Percentiles rank a stretch among this genome's conserved stretches.
Evolutionary conservation across 441 rosid species (phyloP).

Genomic region (Isatis lusitanica): DNA sequence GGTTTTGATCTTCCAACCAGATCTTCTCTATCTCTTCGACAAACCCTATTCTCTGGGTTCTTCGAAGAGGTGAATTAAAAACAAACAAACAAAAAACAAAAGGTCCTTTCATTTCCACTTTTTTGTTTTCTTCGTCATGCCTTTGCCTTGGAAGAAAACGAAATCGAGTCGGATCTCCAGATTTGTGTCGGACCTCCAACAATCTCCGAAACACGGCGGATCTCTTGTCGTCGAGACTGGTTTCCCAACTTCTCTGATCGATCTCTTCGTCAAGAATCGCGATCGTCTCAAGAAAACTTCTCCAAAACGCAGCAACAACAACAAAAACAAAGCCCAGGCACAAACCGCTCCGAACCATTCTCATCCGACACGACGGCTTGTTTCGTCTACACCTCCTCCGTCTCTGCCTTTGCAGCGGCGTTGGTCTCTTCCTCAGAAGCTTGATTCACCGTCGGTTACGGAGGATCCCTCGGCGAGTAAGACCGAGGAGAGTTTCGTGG

Average conservation of each 20-base stretch:
- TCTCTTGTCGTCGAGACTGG: constrained; percentile 87
- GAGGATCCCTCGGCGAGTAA: constrained; percentile 4
- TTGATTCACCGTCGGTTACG: background rate
- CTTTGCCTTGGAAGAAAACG: constrained; percentile 73
- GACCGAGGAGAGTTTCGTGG: background rate
- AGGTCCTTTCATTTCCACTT: background rate
- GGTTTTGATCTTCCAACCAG: constrained; percentile 22
- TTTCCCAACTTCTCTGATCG: constrained; percentile 86
- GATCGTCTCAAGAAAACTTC: constrained; percentile 61
- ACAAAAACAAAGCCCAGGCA: background rate
- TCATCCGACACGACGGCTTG: constrained; percentile 11
- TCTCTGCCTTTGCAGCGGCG: background rate
- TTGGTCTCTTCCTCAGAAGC: constrained; percentile 15
- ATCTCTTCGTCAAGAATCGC: constrained; percentile 81
- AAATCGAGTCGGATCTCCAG: constrained; percentile 60
- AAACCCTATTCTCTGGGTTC: constrained; percentile 37
- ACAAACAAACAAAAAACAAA: too few relatives aligned
- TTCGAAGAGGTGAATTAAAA: constrained; percentile 13
- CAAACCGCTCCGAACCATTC: background rate
- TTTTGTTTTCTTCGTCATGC: constrained; percentile 42
- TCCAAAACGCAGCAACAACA: constrained; percentile 14
- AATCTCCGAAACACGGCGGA: constrained; percentile 61
- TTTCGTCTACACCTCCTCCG: constrained; percentile 6
- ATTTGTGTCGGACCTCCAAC: constrained; percentile 58
- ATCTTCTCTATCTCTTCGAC: constrained; percentile 35